A percentile compares a stretch with the other conserved stretches of the same genome.
phyloP scores from a whole-genome alignment of 2,329 filamentous ascomycete species.

The Talaromyces funiculosus region DNA sequence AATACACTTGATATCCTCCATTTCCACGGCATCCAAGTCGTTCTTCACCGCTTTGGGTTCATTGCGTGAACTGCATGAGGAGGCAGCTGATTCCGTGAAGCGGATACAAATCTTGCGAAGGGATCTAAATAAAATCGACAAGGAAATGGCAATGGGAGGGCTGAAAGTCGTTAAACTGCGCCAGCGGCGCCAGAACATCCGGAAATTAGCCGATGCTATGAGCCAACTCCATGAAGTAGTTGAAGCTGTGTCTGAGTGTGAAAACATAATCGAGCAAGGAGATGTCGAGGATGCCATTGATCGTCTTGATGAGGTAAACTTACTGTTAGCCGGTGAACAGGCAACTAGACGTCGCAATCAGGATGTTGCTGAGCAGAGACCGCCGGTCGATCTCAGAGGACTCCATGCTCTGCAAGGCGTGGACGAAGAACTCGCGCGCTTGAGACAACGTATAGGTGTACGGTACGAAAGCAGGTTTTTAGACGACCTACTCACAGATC shows the following conservation, averaged over 20 bases:
- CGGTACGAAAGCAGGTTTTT: constrained; percentile 79
- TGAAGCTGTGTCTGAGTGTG: constrained; percentile 67
- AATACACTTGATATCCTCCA: constrained; percentile 91
- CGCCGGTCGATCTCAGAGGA: constrained; percentile 64
- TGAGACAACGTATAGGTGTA: constrained; percentile 77
- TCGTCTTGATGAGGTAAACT: constrained; percentile 70
- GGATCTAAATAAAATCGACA: constrained; percentile 74
- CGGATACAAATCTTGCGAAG: constrained; percentile 75
- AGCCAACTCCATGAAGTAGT: constrained; percentile 76
- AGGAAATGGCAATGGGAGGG: constrained; percentile 79
- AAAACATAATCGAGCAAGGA: constrained; percentile 75
- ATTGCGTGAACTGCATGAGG: constrained; percentile 80
- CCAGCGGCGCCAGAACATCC: constrained; percentile 74
- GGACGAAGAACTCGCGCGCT: constrained; percentile 65
- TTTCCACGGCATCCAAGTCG: constrained; percentile 89
- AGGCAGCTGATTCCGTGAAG: constrained; percentile 84
- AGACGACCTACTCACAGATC: constrained; percentile 68
- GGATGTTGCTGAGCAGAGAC: constrained; percentile 25
- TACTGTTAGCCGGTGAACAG: constrained; percentile 69
- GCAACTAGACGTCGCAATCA: constrained; percentile 26
- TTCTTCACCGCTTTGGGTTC: constrained; percentile 95
- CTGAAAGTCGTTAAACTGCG: constrained; percentile 80
- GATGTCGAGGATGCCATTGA: constrained; percentile 75
- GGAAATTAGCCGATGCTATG: constrained; percentile 74
- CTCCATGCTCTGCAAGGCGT: constrained; percentile 77